Percentiles rank a stretch among this genome's conserved stretches.
phyloP scores from a whole-genome alignment of 2,329 filamentous ascomycete genomes.

The Ophiocordyceps camponoti-saundersi region DNA sequence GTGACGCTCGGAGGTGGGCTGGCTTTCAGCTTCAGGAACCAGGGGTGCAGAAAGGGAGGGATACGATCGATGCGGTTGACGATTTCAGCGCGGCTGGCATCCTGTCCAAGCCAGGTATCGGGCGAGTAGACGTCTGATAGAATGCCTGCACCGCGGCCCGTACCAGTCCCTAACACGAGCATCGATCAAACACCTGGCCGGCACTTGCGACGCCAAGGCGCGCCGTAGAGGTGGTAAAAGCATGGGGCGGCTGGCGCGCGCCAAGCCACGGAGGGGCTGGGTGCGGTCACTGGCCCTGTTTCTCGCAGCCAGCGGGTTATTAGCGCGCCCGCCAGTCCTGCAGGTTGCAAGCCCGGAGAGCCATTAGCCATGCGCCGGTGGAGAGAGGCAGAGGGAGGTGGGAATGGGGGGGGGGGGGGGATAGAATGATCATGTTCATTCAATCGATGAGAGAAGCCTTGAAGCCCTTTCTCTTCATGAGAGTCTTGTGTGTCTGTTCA shows the following conservation, averaged over 20 bases:
- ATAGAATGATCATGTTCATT: too few species aligned
- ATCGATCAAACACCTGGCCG: not conserved
- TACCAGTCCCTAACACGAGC: not conserved
- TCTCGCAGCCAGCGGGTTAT: not conserved
- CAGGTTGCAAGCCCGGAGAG: too few species aligned
- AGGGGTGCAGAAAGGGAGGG: not conserved
- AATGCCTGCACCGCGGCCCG: not conserved
- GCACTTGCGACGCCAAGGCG: not conserved
- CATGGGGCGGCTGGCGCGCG: not conserved
- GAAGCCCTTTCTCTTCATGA: too few species aligned
- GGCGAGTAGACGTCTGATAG: not conserved
- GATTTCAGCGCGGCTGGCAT: not conserved
- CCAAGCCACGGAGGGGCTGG: not conserved
- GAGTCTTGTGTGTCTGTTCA: too few species aligned
- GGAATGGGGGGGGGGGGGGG: too few species aligned
- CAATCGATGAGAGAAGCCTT: too few species aligned
- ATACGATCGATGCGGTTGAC: not conserved
- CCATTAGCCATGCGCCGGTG: too few species aligned
- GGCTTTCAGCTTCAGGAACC: not conserved
- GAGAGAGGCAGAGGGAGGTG: too few species aligned
- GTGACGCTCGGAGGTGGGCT: not conserved
- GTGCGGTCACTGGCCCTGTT: not conserved
- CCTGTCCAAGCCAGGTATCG: not conserved
- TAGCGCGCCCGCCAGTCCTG: too few species aligned
- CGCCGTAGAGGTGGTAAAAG: not conserved